Evolutionary conservation across 495 filamentous ascomycete genomes (phyloP).

Genomic region (Talaromyces stipitatus): DNA sequence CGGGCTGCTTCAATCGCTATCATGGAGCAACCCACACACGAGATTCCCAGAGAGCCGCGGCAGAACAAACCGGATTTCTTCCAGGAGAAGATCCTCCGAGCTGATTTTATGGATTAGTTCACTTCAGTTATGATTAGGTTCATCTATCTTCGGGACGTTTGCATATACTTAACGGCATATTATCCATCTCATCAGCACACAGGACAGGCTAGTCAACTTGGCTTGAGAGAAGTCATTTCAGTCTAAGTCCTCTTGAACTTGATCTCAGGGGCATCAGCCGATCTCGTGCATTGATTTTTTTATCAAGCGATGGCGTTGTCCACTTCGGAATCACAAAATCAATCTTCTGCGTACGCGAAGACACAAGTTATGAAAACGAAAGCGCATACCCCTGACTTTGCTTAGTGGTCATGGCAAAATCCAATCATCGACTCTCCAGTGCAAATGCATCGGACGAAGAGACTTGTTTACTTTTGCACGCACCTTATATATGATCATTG

Average conservation of each 20-base stretch:
- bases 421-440: neutral
- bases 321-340: neutral
- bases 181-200: neutral
- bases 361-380: neutral
- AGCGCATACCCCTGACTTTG: neutral
- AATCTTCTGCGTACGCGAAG: neutral
- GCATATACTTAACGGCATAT: neutral
- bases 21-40: constrained; percentile 60
- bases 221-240: neutral
- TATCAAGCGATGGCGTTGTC: neutral
- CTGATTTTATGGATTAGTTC: constrained; percentile 90
- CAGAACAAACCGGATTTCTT: constrained; percentile 78
- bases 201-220: neutral
- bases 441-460: neutral
- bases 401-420: neutral
- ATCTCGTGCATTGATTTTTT: neutral
- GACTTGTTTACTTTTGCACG: neutral
- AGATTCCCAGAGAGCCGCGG: constrained; percentile 60
- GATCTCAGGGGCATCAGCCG: neutral
- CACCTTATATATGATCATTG: neutral
- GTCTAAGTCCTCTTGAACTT: neutral
- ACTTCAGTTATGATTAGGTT: neutral
- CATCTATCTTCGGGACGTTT: neutral
- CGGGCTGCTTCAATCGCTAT: constrained; percentile 56
- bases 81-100: constrained; percentile 93